Conservation (phyloP, 257 asterid genomes). For the Ajuga chamaepitys region DNA sequence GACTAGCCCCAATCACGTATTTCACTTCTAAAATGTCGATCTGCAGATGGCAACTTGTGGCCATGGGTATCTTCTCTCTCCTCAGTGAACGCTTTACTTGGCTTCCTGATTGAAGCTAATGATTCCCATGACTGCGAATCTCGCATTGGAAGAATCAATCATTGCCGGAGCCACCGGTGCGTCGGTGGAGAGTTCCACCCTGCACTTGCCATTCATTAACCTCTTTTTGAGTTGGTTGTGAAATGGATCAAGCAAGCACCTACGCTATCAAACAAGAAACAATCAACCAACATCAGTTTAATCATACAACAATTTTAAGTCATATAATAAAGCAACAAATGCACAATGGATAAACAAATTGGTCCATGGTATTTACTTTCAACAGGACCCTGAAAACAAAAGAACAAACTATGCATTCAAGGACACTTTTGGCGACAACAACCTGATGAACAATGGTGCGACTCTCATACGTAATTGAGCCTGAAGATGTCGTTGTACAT, state of each 20-base stretch:
- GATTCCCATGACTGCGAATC: constrained; percentile 95
- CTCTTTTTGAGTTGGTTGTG: constrained; percentile 30
- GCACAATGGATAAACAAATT: neutral
- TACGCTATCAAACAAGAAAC: neutral
- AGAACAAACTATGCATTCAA: neutral
- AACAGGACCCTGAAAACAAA: neutral
- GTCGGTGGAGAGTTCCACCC: constrained; percentile 75
- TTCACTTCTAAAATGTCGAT: constrained; percentile 22
- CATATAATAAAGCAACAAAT: constrained; percentile 5
- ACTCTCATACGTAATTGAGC: constrained; percentile 23
- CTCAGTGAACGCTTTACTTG: constrained; percentile 21
- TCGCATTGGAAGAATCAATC: constrained; percentile 75
- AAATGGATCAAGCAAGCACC: neutral
- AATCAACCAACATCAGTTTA: neutral
- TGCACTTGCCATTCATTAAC: constrained; percentile 48
- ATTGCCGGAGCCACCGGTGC: constrained; percentile 73
- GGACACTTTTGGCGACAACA: neutral
- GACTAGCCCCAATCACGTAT: constrained; percentile 26
- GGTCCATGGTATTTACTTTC: no score
- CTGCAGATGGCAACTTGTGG: constrained; percentile 28
- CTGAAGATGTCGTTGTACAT: constrained; percentile 32
- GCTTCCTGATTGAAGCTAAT: constrained; percentile 46
- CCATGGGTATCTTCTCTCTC: constrained; percentile 38
- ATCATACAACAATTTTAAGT: constrained; percentile 1
- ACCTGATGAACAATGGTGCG: neutral